Evolutionary conservation across 2,329 filamentous ascomycete species (phyloP).

Genomic region (Beauveria varroae): DNA sequence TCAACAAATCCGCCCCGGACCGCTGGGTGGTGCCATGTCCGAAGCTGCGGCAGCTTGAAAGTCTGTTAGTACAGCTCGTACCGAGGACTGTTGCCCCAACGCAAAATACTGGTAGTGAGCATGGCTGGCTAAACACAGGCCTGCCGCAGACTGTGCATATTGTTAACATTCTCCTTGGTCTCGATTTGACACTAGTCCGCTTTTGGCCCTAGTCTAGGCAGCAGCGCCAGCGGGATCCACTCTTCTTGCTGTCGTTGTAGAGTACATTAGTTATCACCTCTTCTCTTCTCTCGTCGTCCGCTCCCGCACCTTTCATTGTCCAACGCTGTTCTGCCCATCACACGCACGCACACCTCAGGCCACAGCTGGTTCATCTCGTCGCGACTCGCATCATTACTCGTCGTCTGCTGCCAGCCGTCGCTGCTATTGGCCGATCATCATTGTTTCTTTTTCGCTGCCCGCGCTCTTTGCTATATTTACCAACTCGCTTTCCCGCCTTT

Average conservation of each 20-base stretch:
- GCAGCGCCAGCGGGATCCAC: constrained; percentile 24
- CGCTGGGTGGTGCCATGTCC: constrained; percentile 5
- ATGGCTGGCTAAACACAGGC: constrained; percentile 18
- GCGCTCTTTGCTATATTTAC: constrained; percentile 4
- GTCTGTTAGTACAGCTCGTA: constrained; percentile 15
- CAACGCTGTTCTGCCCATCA: constrained; percentile 9
- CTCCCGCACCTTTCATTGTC: neutral
- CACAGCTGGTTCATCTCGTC: constrained; percentile 5
- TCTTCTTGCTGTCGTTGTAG: constrained; percentile 13
- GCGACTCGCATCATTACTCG: constrained; percentile 2
- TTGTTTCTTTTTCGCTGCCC: neutral
- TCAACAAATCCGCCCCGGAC: constrained; percentile 3
- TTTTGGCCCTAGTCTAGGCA: constrained; percentile 23
- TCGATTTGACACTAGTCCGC: constrained; percentile 12
- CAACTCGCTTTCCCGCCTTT: constrained; percentile 1
- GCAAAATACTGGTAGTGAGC: neutral
- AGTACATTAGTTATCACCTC: constrained; percentile 13
- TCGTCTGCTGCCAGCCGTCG: constrained; percentile 2
- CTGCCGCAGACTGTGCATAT: constrained; percentile 16
- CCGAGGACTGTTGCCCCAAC: neutral
- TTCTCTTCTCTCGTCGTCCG: constrained; percentile 7
- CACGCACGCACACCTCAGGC: constrained; percentile 14
- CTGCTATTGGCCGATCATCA: neutral
- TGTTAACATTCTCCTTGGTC: neutral
- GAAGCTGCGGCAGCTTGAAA: neutral